These are phyloP conservation scores for Quercus variabilis DNA, from an alignment of 306 rosid species.

Conservation along the genomic window DNA sequence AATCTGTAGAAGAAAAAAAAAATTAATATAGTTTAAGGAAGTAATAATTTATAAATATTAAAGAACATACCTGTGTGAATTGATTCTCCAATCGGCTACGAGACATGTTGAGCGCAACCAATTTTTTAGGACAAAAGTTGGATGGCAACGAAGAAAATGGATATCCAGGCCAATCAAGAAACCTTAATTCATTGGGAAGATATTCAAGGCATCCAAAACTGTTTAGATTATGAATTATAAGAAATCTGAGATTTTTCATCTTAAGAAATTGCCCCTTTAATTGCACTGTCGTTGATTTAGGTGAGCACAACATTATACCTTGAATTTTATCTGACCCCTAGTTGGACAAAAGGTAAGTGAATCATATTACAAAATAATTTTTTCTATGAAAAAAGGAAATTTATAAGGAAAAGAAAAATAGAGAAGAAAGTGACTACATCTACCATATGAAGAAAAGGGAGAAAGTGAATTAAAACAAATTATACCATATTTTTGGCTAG, in stretches of 20 bases:
- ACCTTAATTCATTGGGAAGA: conserved; percentile 43
- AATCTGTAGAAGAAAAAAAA: too few species aligned
- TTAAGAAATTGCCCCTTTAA: conserved; percentile 26
- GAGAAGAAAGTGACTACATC: too few species aligned
- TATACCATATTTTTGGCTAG: conserved; percentile 4
- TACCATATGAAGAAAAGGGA: too few species aligned
- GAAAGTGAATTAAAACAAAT: background rate
- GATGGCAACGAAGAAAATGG: conserved; percentile 40
- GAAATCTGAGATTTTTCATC: conserved; percentile 33
- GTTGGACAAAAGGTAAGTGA: background rate
- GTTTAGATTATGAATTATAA: conserved; percentile 27
- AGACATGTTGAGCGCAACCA: conserved; percentile 25
- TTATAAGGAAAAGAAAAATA: too few species aligned
- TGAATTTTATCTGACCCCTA: conserved; percentile 27
- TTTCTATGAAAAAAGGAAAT: background rate
- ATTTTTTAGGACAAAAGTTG: conserved; percentile 30
- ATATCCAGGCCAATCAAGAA: conserved; percentile 43
- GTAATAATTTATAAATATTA: background rate
- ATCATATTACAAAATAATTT: background rate
- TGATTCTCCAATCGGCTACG: conserved; percentile 25
- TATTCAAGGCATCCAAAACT: conserved; percentile 31
- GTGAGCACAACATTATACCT: conserved; percentile 31
- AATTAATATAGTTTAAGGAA: too few species aligned
- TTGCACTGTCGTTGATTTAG: conserved; percentile 29
- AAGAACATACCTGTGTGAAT: conserved; percentile 24